Evolutionary conservation across 208 protist species (phyloP).

Genomic region (Leishmania tropica): DNA sequence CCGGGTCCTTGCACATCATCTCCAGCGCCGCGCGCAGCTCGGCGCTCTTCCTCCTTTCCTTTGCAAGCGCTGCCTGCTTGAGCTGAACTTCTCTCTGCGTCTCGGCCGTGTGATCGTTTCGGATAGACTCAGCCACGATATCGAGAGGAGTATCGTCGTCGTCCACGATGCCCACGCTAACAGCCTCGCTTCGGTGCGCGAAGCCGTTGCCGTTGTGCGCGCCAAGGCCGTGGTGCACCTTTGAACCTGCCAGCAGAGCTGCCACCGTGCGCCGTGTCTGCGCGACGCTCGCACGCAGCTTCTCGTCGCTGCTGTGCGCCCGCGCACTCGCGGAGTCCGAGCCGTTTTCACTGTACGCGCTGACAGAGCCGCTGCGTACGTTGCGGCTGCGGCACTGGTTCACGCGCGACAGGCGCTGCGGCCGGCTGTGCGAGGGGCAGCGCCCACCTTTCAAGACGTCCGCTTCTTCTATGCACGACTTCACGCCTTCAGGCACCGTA

Average conservation of each 20-base stretch:
- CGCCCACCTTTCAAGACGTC: constrained; percentile 9
- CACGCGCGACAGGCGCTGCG: constrained; percentile 23
- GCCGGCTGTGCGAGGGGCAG: constrained; percentile 22
- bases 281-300: constrained; percentile 48
- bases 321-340: neutral
- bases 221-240: constrained; percentile 6
- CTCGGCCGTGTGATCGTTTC: constrained; percentile 28
- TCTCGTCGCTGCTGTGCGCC: constrained; percentile 10
- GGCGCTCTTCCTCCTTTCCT: constrained; percentile 10
- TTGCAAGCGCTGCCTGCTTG: constrained; percentile 22
- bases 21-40: constrained; percentile 20
- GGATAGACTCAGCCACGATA: constrained; percentile 41
- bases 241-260: constrained; percentile 27
- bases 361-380: constrained; percentile 5
- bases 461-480: constrained; percentile 5
- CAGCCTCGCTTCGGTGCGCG: neutral
- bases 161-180: constrained; percentile 1
- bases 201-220: neutral
- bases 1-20: constrained; percentile 9
- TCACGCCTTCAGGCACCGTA: constrained; percentile 27
- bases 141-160: constrained; percentile 32
- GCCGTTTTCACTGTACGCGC: neutral
- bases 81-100: constrained; percentile 8
- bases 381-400: constrained; percentile 8
- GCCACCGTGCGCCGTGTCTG: constrained; percentile 38